Evolutionary conservation across 2,329 filamentous ascomycete genomes (phyloP).

Genomic region (Coniochaeta ligniaria): DNA sequence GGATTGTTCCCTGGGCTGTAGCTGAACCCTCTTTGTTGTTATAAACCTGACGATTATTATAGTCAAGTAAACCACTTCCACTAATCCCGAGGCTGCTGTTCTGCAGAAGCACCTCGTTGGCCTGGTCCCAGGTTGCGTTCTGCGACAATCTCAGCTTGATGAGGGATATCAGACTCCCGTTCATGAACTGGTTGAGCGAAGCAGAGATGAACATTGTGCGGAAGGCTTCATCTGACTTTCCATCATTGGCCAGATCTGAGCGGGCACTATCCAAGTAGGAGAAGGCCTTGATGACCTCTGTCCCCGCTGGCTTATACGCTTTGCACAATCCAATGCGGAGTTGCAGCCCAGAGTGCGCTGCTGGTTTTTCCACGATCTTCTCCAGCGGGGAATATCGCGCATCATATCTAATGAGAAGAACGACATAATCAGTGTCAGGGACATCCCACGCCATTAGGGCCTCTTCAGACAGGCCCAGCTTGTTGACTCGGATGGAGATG

Average conservation of each 20-base stretch:
- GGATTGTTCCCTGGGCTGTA: not conserved
- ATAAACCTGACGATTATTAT: not conserved
- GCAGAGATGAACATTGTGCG: slow-evolving; percentile 62
- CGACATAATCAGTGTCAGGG: slow-evolving; percentile 57
- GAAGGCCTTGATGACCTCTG: slow-evolving; percentile 28
- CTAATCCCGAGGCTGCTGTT: not conserved
- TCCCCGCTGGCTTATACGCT: slow-evolving; percentile 62
- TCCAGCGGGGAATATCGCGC: slow-evolving; percentile 55
- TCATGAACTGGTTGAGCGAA: slow-evolving; percentile 62
- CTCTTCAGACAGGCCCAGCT: slow-evolving; percentile 67
- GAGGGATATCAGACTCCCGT: slow-evolving; percentile 55
- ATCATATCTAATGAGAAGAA: slow-evolving; percentile 62
- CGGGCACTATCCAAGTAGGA: slow-evolving; percentile 3
- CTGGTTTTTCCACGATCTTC: slow-evolving; percentile 35
- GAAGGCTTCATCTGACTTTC: slow-evolving; percentile 25
- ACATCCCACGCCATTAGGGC: slow-evolving; percentile 74
- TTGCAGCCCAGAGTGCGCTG: slow-evolving; percentile 29
- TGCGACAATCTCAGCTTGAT: slow-evolving; percentile 49
- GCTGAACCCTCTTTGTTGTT: slow-evolving; percentile 11
- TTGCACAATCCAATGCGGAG: slow-evolving; percentile 65
- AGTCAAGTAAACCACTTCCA: not conserved
- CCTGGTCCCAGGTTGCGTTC: slow-evolving; percentile 58
- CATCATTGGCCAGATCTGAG: not conserved
- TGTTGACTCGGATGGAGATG: slow-evolving; percentile 61
- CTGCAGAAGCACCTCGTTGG: slow-evolving; percentile 35